Evolutionary conservation across 148 eudicot species (phyloP), one percentile per base, ranked within the genome.

Genomic region (Hydrangea macrophylla): DNA sequence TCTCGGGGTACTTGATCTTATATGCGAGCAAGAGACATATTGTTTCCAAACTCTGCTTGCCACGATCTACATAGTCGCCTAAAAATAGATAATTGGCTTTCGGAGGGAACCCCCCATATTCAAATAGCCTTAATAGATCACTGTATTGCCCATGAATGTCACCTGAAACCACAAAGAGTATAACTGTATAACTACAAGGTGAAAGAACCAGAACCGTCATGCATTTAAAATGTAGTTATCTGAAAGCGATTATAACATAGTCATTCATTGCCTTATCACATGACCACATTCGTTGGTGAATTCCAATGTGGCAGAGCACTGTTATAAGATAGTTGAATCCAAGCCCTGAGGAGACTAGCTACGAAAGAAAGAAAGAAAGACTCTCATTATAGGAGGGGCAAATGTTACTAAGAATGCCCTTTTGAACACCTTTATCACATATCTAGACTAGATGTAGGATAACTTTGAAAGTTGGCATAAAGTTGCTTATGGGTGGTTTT

Each of bases 41-140:
- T 58, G 93, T 88, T 76, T 88, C 93, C 71, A 88, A 67, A 73
- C 88, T 85, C 69, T 88, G 93, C 71, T 78, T 86, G 51, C 90
- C 90, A 51, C 93, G 88, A 74, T 88, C 93, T 23, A 88, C 93
- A 76, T 88, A 88, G 67, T 88, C 93, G 7, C 93, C 93, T 23
- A 88, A 55, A 80, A 88, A 88, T n/a, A 88, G 74, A 77, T 88
- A 88, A 70, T 81, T 85, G 58, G 93, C 75, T 75, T 78, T 73
- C 68, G 93, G 93, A 67, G 90, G 90, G 51, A 85, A 88, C 28
- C 88, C 89, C 23, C 93, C 93, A 65, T 88, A 88, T 58, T 88
- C 90, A 30, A 88, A 88, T 60, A 88, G 86, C 72, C 93, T 76
- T 67, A 88, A 67, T 50, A 85, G 77, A 75, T 88, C 93, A 64